Evolutionary conservation across 257 asterid species (phyloP).

Genomic region (Mentha longifolia): DNA sequence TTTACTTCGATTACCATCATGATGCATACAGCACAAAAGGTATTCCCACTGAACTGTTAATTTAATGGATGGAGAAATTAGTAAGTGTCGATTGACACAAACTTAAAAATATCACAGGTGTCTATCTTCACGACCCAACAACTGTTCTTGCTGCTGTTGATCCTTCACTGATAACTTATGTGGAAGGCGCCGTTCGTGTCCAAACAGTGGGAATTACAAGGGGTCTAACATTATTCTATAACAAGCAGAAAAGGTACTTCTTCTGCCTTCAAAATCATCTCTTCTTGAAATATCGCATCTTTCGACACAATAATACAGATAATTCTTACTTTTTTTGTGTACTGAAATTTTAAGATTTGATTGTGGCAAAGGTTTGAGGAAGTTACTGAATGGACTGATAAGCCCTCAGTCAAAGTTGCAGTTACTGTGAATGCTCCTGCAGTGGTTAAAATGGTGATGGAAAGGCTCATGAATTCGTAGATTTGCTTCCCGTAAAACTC

Average conservation of each 20-base stretch:
- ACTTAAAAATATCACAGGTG: constrained; percentile 59
- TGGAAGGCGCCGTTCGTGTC: constrained; percentile 91
- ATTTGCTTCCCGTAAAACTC: neutral
- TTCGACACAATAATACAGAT: no score
- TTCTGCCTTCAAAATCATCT: neutral
- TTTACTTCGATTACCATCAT: constrained; percentile 79
- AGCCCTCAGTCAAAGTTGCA: constrained; percentile 89
- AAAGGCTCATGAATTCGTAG: constrained; percentile 73
- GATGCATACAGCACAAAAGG: constrained; percentile 90
- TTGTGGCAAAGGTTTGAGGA: constrained; percentile 60
- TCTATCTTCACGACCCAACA: constrained; percentile 93
- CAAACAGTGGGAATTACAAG: constrained; percentile 85
- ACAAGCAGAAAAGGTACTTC: constrained; percentile 81
- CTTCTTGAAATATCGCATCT: neutral
- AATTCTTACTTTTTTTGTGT: no score
- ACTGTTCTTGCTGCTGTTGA: constrained; percentile 87
- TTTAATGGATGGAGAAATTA: constrained; percentile 12
- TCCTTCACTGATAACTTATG: constrained; percentile 80
- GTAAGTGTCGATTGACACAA: constrained; percentile 11
- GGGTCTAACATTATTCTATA: constrained; percentile 85
- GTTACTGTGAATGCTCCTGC: constrained; percentile 91
- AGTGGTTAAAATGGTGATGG: constrained; percentile 78
- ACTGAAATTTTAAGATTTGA: constrained; percentile 19
- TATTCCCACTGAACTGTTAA: constrained; percentile 34
- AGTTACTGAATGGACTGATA: constrained; percentile 81